Base-by-base conservation (phyloP, 331 rosid species). In the Erythrophleum ivorense region DNA sequence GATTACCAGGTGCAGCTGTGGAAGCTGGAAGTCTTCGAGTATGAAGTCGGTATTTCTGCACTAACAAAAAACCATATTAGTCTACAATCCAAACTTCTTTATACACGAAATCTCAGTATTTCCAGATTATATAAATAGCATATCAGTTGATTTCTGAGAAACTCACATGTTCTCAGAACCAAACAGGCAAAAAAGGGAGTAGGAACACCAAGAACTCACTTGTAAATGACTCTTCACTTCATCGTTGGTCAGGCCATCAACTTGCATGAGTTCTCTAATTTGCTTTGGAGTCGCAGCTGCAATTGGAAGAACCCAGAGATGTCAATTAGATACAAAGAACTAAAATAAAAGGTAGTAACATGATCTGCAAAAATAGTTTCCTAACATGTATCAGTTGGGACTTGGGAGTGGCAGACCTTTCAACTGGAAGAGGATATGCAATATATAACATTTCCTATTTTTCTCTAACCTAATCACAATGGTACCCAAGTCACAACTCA, bases 191-290 rank as follows among this genome's bases (percentile, higher is more conserved):
- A 33, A 18, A 72, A 76, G 65, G n/a, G 63, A 38, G 6, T 29
- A 29, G 11, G 74, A 79, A 62, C 15, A 48, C 55, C 57, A 63
- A 82, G 19, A 76, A 87, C 92, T 49, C 84, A 96, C 99, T 88
- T 96, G 99, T 87, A 96, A 89, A 85, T 96, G 99, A 76, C 98
- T 94, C 85, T 96, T 96, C 83, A 96, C 99, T 92, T 96, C 99
- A 78, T 96, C 99, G 38, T 96, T 96, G 12, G 99, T 96, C 63
- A 96, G 88, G 85, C 97, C 99, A 84, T 96, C 98, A 41, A 96
- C 99, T 80, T 96, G 98, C 99, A 96, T 96, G 64, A 96, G 88
- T 59, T 96, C 99, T 88, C 99, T 88, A 57, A 96, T 96, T 86
- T 96, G 99, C 90, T 96, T 96, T 55, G 99, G 99, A 5, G 99